Evolutionary conservation across 2,329 filamentous ascomycete species (phyloP).

Genomic region (Xylaria sp.): DNA sequence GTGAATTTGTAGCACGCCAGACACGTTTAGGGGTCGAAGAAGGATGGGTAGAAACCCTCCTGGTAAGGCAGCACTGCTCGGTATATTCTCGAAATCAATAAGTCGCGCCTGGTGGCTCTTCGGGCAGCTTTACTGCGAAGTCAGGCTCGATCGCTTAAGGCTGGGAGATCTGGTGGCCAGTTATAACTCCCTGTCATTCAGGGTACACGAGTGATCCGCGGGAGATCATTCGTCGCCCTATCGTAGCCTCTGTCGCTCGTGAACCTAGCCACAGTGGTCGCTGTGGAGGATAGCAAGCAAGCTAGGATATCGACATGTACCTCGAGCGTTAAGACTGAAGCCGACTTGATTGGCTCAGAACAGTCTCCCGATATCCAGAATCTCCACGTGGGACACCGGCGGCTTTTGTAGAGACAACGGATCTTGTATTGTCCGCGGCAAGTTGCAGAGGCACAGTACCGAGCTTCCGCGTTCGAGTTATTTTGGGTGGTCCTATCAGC

Average conservation of each 20-base stretch:
- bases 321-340: neutral
- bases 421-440: slow-evolving; percentile 18
- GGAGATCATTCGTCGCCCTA: slow-evolving; percentile 14
- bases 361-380: slow-evolving; percentile 15
- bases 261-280: neutral
- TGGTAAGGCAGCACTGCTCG: slow-evolving; percentile 5
- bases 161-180: neutral
- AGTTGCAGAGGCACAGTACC: slow-evolving; percentile 16
- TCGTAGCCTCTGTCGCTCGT: slow-evolving; percentile 3
- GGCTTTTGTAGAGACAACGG: slow-evolving; percentile 11
- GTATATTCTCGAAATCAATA: slow-evolving; percentile 3
- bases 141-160: neutral
- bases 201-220: slow-evolving; percentile 1
- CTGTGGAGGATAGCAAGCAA: neutral
- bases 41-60: slow-evolving; percentile 3
- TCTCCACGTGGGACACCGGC: slow-evolving; percentile 17
- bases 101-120: slow-evolving; percentile 3
- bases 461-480: slow-evolving; percentile 20
- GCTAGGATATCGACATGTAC: neutral
- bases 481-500: slow-evolving; percentile 19
- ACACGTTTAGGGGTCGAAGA: slow-evolving; percentile 2
- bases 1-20: slow-evolving; percentile 11
- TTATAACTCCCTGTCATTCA: neutral
- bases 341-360: slow-evolving; percentile 10
- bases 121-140: slow-evolving; percentile 2